Evolutionary conservation across 169 alveolate species (phyloP).

Genomic region (Cryptosporidium sp.): DNA sequence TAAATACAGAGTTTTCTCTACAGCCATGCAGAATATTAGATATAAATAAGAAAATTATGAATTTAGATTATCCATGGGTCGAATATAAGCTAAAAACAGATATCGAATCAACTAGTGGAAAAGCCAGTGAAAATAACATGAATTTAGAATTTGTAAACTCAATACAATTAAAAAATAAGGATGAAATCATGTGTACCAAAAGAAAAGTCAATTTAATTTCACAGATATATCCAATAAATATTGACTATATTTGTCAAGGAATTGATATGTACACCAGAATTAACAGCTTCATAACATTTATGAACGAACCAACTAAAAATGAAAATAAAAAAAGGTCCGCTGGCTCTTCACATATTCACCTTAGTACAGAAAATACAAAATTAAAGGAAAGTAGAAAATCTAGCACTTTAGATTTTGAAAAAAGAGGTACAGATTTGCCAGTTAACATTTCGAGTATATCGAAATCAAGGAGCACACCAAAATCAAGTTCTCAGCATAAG

Average conservation of each 20-base stretch:
- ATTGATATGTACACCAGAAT: slow-evolving; percentile 55
- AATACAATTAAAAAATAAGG: neutral
- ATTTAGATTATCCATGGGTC: slow-evolving; percentile 47
- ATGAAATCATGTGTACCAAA: neutral
- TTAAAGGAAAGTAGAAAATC: neutral
- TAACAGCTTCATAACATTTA: slow-evolving; percentile 32
- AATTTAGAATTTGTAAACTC: neutral
- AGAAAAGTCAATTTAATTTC: slow-evolving; percentile 36
- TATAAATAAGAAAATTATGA: neutral
- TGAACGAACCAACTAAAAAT: slow-evolving; percentile 52
- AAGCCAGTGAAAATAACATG: neutral
- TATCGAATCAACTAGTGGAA: neutral
- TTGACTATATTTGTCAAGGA: slow-evolving; percentile 68
- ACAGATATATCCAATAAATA: slow-evolving; percentile 64
- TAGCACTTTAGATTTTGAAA: neutral
- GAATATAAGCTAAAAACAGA: slow-evolving; percentile 16
- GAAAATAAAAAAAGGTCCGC: slow-evolving; percentile 23
- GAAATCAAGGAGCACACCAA: neutral
- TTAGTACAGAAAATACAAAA: neutral
- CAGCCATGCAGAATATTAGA: slow-evolving; percentile 64
- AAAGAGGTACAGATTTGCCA: neutral
- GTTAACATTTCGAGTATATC: neutral
- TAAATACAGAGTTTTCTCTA: slow-evolving; percentile 29
- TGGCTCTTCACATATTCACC: neutral
- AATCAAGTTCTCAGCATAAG: slow-evolving; percentile 20